Evolutionary conservation across 306 rosid species (phyloP).

Genomic region (Cyclanthera cordifolia): DNA sequence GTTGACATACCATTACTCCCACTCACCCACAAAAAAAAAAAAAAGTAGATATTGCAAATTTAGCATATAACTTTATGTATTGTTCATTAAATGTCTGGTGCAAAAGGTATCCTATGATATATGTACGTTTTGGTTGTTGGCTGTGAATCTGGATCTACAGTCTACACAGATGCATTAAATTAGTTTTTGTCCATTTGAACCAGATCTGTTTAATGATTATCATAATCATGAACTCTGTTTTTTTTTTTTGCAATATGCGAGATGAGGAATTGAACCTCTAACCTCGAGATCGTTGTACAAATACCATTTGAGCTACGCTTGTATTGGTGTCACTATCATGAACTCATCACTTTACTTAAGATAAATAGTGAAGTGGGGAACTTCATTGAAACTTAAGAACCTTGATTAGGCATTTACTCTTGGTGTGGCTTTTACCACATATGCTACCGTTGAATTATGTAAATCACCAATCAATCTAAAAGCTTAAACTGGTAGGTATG

Average conservation of each 20-base stretch:
- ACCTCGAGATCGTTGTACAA: background rate
- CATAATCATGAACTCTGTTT: background rate
- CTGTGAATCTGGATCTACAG: too few relatives aligned
- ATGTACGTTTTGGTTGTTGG: background rate
- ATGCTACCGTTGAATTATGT: too few relatives aligned
- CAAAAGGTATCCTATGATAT: background rate
- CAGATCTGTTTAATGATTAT: background rate
- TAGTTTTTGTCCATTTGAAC: background rate
- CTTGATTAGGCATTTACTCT: background rate
- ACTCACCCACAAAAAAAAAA: background rate
- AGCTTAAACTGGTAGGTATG: too few relatives aligned
- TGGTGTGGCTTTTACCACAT: background rate
- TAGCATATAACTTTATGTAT: background rate
- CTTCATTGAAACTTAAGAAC: background rate
- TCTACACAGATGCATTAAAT: background rate
- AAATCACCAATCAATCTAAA: too few relatives aligned
- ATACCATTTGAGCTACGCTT: too few relatives aligned
- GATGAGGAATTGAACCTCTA: too few relatives aligned
- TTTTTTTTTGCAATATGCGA: too few relatives aligned
- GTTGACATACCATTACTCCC: background rate
- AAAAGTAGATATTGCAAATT: background rate
- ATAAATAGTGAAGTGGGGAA: background rate
- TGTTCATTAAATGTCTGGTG: slow-evolving; percentile 4
- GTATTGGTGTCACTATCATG: background rate
- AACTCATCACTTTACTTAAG: background rate